phyloP scores from a whole-genome alignment of 2,329 filamentous ascomycete genomes.

The Epichloe typhina region DNA sequence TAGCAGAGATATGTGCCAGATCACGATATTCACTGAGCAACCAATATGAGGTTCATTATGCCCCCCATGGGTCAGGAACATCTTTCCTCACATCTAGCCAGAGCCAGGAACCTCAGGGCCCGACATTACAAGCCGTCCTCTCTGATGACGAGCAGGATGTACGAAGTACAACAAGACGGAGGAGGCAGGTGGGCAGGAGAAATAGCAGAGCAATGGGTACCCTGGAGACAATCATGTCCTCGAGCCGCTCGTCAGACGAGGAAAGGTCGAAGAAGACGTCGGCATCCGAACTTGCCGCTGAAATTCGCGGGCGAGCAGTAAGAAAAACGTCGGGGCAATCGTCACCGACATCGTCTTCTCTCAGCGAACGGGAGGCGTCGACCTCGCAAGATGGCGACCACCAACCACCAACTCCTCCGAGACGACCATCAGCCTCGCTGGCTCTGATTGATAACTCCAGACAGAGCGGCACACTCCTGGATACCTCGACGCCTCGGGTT shows the following conservation, averaged over 20 bases:
- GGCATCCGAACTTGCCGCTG: slow-evolving; percentile 41
- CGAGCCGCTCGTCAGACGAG: slow-evolving; percentile 50
- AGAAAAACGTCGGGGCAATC: slow-evolving; percentile 22
- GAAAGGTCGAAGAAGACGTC: slow-evolving; percentile 47
- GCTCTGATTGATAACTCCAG: slow-evolving; percentile 25
- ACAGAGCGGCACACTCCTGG: slow-evolving; percentile 16
- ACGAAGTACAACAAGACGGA: slow-evolving; percentile 22
- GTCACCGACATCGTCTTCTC: slow-evolving; percentile 18
- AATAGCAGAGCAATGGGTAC: slow-evolving; percentile 47
- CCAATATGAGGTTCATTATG: slow-evolving; percentile 53
- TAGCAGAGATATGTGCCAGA: slow-evolving; percentile 53
- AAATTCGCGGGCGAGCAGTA: slow-evolving; percentile 36
- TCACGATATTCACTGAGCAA: slow-evolving; percentile 53
- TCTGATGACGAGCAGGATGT: slow-evolving; percentile 40
- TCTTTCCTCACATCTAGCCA: slow-evolving; percentile 26
- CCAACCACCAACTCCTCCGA: slow-evolving; percentile 10
- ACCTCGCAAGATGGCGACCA: slow-evolving; percentile 9
- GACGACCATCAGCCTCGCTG: slow-evolving; percentile 19
- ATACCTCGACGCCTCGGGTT: slow-evolving; percentile 17
- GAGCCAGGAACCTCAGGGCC: slow-evolving; percentile 26
- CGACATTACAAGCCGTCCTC: slow-evolving; percentile 43
- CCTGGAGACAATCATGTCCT: slow-evolving; percentile 54
- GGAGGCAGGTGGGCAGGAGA: slow-evolving; percentile 28
- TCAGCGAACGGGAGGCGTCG: slow-evolving; percentile 16
- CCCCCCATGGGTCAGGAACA: slow-evolving; percentile 48